Evolutionary conservation across 169 alveolate species (phyloP).

Genomic region (Amoebophrya sp.): DNA sequence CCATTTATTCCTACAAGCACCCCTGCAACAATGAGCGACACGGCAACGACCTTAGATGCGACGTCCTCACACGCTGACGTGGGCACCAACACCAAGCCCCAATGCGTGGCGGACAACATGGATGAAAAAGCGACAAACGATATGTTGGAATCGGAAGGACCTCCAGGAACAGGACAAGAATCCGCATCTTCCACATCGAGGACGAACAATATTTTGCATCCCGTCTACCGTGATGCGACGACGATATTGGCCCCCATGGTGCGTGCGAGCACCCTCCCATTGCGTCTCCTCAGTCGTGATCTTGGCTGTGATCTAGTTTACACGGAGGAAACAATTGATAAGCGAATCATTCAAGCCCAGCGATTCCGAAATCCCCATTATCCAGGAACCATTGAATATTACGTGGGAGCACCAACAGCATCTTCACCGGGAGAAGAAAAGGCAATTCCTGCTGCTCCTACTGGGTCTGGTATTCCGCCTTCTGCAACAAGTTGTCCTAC

Average conservation of each 20-base stretch:
- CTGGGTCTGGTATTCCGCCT: too few relatives aligned
- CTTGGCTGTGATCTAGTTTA: neutral
- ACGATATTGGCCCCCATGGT: conserved; percentile 10
- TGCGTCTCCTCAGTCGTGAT: neutral
- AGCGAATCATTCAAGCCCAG: neutral
- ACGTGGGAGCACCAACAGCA: neutral
- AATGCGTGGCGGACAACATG: too few relatives aligned
- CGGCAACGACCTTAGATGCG: too few relatives aligned
- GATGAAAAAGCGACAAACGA: too few relatives aligned
- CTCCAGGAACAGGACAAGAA: neutral
- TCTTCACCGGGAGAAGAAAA: too few relatives aligned
- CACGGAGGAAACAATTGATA: neutral
- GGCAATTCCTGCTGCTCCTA: too few relatives aligned
- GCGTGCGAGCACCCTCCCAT: neutral
- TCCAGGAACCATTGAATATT: neutral
- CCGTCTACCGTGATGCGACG: neutral
- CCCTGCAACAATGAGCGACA: too few relatives aligned
- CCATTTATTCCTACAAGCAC: neutral
- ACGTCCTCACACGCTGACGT: too few relatives aligned
- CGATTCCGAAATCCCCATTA: neutral
- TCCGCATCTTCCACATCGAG: too few relatives aligned
- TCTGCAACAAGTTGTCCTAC: too few relatives aligned
- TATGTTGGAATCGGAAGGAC: neutral
- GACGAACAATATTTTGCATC: neutral
- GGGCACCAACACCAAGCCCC: too few relatives aligned